Evolutionary conservation across 805 yeast species (phyloP), one percentile per base, ranked within the genome.

Genomic region (Starmerella floricola): DNA sequence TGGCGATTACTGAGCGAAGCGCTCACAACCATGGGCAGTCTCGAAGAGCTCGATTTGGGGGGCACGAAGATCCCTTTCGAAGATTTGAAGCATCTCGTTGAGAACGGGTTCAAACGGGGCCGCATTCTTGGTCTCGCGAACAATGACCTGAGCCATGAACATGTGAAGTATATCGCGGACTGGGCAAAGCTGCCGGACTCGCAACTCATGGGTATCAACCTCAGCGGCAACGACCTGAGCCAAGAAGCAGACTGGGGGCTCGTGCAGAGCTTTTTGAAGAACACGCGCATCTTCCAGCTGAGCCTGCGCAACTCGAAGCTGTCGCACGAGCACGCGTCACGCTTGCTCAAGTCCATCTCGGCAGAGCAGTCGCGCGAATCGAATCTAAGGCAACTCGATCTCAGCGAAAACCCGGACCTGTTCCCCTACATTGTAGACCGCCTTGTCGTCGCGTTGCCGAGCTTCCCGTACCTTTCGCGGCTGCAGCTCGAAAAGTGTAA

Each of bases 1-100:
- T 87, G 96, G 96, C 62, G 73, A 2, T 62, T 83, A 36, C 70
- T 88, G 43, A 74, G 77, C 2, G 79, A 82, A 11, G 78, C 93
- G 0, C 56, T 87, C 16, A 66, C 68, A 16, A 71, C 70, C 16
- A 66, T 94, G 48, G 79, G 78, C 32, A 88, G 91, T 3, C 70
- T 87, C 24, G 88, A 78, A 47, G 95, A 84, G 55, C 62, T 87
- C 44, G 67, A 84, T 30, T 60, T 87, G 38, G 82, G 84, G 38
- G 95, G 95, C 15, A 70, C 85, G 65, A 62, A 81, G 63, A 69
- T 64, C 76, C 41, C 56, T 2, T 38, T 43, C 18, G 67, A 67
- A 3, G 75, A 77, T 42, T 55, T 76, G 19, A 69, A 65, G 4
- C 62, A 66, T 1, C 80, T 86, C 54, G 60, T 87, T 16, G 65